Percentiles rank a stretch among this genome's conserved stretches.
Conservation (phyloP, 257 asterid species). For the Nicotiana tomentosiformis region DNA sequence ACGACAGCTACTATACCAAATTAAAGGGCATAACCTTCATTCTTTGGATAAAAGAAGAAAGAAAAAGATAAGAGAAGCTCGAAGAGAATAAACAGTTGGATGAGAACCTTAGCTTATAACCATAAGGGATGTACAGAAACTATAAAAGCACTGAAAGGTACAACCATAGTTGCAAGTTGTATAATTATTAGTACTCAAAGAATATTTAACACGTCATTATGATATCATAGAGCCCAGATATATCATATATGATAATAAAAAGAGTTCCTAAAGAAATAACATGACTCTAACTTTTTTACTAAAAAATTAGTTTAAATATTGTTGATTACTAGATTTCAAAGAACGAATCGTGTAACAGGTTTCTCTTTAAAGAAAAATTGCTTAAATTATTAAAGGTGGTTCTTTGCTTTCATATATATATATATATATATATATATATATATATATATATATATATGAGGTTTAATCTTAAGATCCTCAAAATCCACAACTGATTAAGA, state of each 20-base stretch:
- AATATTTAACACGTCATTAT: neutral
- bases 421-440: no score
- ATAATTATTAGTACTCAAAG: neutral
- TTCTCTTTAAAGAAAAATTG: neutral
- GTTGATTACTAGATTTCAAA: neutral
- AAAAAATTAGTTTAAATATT: neutral
- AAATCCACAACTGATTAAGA: neutral
- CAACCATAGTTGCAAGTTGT: slow-evolving; percentile 1
- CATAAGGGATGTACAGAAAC: neutral
- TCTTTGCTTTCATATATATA: neutral
- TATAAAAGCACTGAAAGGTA: neutral
- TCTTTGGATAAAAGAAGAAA: neutral
- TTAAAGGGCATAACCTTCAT: neutral
- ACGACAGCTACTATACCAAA: neutral
- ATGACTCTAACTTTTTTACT: neutral
- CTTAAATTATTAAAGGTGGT: neutral
- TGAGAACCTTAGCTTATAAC: neutral
- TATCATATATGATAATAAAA: neutral
- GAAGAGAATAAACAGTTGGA: slow-evolving; percentile 3
- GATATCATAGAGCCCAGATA: neutral
- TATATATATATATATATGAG: neutral
- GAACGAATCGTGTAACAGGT: neutral
- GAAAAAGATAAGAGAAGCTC: neutral
- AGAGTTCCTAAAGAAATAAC: neutral
- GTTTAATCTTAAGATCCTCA: neutral